These are phyloP conservation scores for Aspergillus sp. DNA, from an alignment of 2,329 filamentous ascomycete species.

Conservation along the genomic window DNA sequence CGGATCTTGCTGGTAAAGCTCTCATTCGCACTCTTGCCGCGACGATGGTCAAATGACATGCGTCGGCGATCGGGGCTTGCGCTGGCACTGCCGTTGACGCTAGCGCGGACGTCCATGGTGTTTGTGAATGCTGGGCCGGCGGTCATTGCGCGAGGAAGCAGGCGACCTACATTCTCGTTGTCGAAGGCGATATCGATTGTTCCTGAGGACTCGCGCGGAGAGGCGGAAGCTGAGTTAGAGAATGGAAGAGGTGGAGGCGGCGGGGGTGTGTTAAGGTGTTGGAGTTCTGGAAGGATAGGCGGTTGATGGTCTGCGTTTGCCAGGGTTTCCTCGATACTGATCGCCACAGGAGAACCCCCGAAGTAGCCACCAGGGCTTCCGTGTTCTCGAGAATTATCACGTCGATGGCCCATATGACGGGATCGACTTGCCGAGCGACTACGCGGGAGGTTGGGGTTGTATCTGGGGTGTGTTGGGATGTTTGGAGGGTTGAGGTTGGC, in stretches of 20 bases:
- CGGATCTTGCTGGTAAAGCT: conserved; percentile 49
- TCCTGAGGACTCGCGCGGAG: conserved; percentile 30
- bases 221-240: conserved; percentile 16
- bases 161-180: conserved; percentile 28
- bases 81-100: conserved; percentile 11
- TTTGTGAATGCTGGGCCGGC: conserved; percentile 24
- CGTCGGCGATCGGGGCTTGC: conserved; percentile 30
- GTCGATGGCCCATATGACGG: conserved; percentile 24
- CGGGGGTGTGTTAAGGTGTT: conserved; percentile 52
- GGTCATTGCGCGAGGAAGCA: conserved; percentile 32
- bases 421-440: conserved; percentile 37
- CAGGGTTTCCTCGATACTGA: conserved; percentile 51
- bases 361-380: conserved; percentile 19
- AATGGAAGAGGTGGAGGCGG: conserved; percentile 43
- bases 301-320: conserved; percentile 32
- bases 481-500: conserved; percentile 17
- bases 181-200: conserved; percentile 38
- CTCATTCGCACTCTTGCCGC: conserved; percentile 52
- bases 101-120: background rate
- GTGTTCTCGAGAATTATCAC: conserved; percentile 21
- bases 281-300: conserved; percentile 54
- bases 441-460: conserved; percentile 32
- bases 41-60: conserved; percentile 43
- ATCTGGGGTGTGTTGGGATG: conserved; percentile 35
- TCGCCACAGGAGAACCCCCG: conserved; percentile 33